A percentile compares a stretch with the other conserved stretches of the same genome.
Conservation (phyloP, 2,329 filamentous ascomycete genomes). For the Colletotrichum higginsianum region DNA sequence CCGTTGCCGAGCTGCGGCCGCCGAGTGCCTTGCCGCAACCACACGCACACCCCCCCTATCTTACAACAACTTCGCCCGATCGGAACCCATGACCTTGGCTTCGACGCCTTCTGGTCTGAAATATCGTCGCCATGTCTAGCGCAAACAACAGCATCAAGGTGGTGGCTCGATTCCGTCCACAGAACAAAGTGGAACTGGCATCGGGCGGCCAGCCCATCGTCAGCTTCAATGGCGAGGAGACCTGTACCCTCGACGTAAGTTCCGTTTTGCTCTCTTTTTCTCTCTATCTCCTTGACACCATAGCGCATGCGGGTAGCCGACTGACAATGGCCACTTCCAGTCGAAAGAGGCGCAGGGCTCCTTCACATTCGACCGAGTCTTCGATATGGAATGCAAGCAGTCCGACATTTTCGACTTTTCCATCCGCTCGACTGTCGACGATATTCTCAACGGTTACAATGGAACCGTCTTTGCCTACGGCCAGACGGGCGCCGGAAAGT, state of each 20-base stretch:
- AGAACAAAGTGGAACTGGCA: constrained; percentile 93
- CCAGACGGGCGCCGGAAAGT: constrained; percentile 98
- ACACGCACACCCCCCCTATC: constrained; percentile 12
- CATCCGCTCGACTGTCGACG: constrained; percentile 94
- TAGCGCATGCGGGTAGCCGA: constrained; percentile 13
- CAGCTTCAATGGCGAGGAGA: constrained; percentile 88
- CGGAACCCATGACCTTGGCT: constrained; percentile 37
- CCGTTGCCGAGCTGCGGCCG: constrained; percentile 41
- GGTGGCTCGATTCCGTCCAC: constrained; percentile 96
- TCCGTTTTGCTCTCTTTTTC: background rate
- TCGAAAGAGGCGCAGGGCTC: constrained; percentile 85
- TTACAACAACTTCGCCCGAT: constrained; percentile 24
- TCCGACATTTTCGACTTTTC: constrained; percentile 98
- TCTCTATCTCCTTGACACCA: background rate
- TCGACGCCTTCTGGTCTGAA: constrained; percentile 38
- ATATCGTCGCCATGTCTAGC: constrained; percentile 66
- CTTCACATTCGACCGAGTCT: constrained; percentile 98
- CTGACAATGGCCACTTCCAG: constrained; percentile 59
- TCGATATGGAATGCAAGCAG: constrained; percentile 93
- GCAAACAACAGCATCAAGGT: constrained; percentile 84
- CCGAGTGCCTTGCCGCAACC: constrained; percentile 41
- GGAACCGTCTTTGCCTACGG: constrained; percentile 99
- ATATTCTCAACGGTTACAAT: constrained; percentile 99
- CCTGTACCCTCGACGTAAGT: constrained; percentile 86
- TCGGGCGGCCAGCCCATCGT: constrained; percentile 95